Percentiles rank a stretch among this genome's conserved stretches.
Conservation (phyloP, 352 stramenopile species). For the Phytopythium boreale region DNA sequence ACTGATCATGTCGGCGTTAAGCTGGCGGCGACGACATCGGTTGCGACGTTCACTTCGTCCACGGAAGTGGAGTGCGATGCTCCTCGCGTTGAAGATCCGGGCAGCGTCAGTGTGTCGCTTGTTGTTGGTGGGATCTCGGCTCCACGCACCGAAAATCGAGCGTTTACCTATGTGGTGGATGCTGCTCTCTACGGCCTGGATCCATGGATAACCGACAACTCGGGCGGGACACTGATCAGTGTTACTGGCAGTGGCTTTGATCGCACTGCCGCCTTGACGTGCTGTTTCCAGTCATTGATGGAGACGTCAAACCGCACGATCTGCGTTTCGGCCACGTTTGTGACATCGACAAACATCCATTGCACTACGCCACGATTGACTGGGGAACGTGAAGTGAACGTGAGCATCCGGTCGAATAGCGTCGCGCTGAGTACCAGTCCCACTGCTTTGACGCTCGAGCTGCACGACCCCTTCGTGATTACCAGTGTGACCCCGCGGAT, state of each 20-base stretch:
- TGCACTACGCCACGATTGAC: conserved; percentile 28
- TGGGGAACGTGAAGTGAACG: conserved; percentile 5
- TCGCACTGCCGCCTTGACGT: conserved; percentile 30
- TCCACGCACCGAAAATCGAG: conserved; percentile 13
- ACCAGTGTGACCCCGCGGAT: conserved; percentile 20
- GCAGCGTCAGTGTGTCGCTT: conserved; percentile 20
- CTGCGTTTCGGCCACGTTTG: conserved; percentile 23
- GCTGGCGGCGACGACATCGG: neutral
- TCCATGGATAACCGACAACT: conserved; percentile 40
- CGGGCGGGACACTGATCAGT: conserved; percentile 21
- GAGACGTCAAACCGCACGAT: neutral
- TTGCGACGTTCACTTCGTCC: conserved; percentile 17
- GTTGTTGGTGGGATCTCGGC: conserved; percentile 23
- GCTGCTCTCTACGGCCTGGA: conserved; percentile 33
- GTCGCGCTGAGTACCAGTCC: conserved; percentile 2
- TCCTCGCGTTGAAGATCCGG: conserved; percentile 12
- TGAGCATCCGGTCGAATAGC: conserved; percentile 22
- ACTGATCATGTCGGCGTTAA: conserved; percentile 3
- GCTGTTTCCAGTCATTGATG: conserved; percentile 36
- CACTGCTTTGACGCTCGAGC: conserved; percentile 16
- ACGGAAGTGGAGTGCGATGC: conserved; percentile 19
- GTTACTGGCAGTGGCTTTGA: conserved; percentile 51
- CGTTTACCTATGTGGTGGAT: conserved; percentile 33
- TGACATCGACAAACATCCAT: conserved; percentile 29
- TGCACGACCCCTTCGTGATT: conserved; percentile 28